phyloP scores from a whole-genome alignment of 2,329 filamentous ascomycete genomes.

The Cadophora sp. region DNA sequence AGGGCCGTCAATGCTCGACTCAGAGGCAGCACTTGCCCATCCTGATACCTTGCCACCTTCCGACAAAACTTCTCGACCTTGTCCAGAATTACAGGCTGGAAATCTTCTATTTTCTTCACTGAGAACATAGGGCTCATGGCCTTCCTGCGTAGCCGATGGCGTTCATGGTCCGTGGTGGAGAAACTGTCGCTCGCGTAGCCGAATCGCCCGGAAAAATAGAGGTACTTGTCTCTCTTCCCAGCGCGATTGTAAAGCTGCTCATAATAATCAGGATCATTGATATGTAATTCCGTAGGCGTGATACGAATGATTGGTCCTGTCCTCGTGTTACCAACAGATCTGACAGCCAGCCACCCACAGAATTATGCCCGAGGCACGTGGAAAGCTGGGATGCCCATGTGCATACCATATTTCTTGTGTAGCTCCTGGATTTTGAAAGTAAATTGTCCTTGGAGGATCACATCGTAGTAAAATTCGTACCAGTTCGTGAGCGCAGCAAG shows the following conservation, averaged over 20 bases:
- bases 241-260: constrained; percentile 35
- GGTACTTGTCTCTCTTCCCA: constrained; percentile 30
- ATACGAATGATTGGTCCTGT: constrained; percentile 39
- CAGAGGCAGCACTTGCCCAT: constrained; percentile 19
- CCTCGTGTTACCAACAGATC: constrained; percentile 9
- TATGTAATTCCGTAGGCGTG: constrained; percentile 41
- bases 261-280: constrained; percentile 40
- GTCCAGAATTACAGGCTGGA: constrained; percentile 27
- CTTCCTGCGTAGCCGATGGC: constrained; percentile 32
- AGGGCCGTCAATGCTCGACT: constrained; percentile 20
- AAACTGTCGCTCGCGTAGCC: constrained; percentile 26
- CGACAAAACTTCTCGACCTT: constrained; percentile 30
- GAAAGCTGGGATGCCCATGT: neutral
- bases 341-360: constrained; percentile 20
- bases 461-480: constrained; percentile 42
- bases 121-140: constrained; percentile 34
- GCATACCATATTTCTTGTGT: constrained; percentile 33
- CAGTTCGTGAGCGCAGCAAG: constrained; percentile 35
- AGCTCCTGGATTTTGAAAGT: constrained; percentile 26
- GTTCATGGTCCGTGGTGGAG: constrained; percentile 28
- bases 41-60: constrained; percentile 14
- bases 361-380: neutral
- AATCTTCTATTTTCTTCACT: constrained; percentile 23
- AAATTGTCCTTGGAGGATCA: constrained; percentile 31
- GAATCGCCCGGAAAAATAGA: constrained; percentile 24